Conservation (phyloP, 495 filamentous ascomycete genomes). For the Tuber magnatum region DNA sequence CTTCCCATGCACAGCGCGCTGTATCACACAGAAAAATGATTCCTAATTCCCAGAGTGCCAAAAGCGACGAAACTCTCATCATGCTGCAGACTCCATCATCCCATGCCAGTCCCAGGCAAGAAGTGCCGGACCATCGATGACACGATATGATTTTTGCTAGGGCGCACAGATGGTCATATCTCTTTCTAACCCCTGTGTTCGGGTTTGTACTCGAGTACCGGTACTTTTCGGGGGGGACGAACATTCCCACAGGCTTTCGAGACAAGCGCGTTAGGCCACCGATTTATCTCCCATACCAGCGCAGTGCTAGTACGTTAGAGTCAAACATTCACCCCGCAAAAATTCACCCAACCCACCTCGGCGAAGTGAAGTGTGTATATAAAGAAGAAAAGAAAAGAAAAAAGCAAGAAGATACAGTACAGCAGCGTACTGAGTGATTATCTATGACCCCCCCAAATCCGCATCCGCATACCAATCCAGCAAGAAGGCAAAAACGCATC, state of each 20-base stretch:
- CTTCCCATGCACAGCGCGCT: not conserved
- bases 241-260: not conserved
- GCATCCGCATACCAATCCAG: not conserved
- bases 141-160: no score
- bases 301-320: not conserved
- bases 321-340: not conserved
- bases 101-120: not conserved
- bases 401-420: not conserved
- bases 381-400: not conserved
- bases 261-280: slow-evolving; percentile 2
- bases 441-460: not conserved
- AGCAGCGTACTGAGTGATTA: not conserved
- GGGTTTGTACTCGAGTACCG: not conserved
- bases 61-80: not conserved
- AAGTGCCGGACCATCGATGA: not conserved
- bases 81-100: not conserved
- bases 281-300: not conserved
- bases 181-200: not conserved
- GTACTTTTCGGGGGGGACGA: not conserved
- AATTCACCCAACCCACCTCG: not conserved
- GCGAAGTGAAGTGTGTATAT: not conserved
- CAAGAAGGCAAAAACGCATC: not conserved
- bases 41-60: not conserved
- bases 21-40: not conserved
- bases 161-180: not conserved